Evolutionary conservation across 176 grass and related monocot genomes (phyloP).

Genomic region (Zoysia japonica): DNA sequence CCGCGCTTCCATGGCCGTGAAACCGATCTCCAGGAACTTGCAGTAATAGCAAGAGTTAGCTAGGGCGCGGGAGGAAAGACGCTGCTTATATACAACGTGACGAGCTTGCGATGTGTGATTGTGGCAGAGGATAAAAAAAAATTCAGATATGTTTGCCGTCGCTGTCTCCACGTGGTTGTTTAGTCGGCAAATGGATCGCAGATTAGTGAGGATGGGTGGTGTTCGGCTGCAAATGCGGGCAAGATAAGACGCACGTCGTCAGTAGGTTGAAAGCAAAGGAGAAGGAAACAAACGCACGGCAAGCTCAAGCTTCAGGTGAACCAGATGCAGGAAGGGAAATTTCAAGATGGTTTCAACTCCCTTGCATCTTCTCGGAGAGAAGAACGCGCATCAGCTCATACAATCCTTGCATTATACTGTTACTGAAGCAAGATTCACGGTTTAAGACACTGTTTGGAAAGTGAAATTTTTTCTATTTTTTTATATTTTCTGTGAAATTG

Average conservation of each 20-base stretch:
- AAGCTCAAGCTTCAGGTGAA: neutral
- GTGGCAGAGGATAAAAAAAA: conserved; percentile 6
- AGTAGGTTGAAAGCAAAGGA: neutral
- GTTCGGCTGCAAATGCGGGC: neutral
- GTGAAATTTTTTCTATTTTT: too few relatives aligned
- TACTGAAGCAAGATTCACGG: neutral
- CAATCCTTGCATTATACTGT: neutral
- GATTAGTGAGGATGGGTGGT: conserved; percentile 8
- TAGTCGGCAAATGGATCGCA: neutral
- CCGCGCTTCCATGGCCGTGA: conserved; percentile 6
- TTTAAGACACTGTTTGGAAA: too few relatives aligned
- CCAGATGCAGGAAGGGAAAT: neutral
- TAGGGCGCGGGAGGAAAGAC: neutral
- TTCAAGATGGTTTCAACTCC: neutral
- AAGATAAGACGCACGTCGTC: conserved; percentile 29
- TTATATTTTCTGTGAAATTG: too few relatives aligned
- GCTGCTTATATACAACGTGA: conserved; percentile 15
- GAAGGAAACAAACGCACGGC: neutral
- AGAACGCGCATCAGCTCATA: neutral
- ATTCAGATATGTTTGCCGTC: neutral
- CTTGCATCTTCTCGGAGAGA: neutral
- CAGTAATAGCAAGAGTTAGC: neutral
- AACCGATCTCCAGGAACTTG: neutral
- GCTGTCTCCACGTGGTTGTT: neutral
- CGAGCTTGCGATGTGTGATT: neutral